Evolutionary conservation across 768 basidiomycete genomes (phyloP).

Genomic region (Rhodotorula graminis): DNA sequence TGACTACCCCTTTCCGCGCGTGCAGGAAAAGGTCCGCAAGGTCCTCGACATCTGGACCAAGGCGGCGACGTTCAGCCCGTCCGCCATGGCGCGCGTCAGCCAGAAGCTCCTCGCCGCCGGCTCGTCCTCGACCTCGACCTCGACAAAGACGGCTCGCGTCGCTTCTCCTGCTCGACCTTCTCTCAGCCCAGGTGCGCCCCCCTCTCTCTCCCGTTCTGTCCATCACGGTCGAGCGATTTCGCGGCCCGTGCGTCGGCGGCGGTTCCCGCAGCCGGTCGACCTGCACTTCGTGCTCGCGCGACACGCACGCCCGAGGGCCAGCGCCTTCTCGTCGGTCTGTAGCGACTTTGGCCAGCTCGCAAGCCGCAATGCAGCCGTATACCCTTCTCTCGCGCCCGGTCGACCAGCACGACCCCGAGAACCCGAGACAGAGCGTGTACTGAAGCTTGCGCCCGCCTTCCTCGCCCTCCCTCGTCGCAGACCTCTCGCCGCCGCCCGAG

Average conservation of each 20-base stretch:
- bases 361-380: slow-evolving; percentile 15
- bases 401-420: neutral
- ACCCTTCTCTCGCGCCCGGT: too few relatives aligned
- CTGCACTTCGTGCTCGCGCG: neutral
- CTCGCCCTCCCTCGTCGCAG: neutral
- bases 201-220: neutral
- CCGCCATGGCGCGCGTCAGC: slow-evolving; percentile 13
- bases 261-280: neutral
- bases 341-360: slow-evolving; percentile 4
- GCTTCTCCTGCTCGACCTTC: slow-evolving; percentile 1
- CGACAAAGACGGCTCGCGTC: neutral
- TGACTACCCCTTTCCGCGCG: neutral
- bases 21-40: slow-evolving; percentile 92
- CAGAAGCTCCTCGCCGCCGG: slow-evolving; percentile 25
- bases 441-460: neutral
- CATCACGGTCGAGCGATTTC: too few relatives aligned
- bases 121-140: neutral
- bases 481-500: neutral
- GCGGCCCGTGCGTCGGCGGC: too few relatives aligned
- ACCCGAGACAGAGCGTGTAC: neutral
- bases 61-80: slow-evolving; percentile 64
- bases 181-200: slow-evolving; percentile 23
- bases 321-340: neutral
- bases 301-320: neutral
- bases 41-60: slow-evolving; percentile 97